These are phyloP conservation scores for Syzygium aqueum DNA, from an alignment of 345 rosid genomes.

Conservation along the genomic window DNA sequence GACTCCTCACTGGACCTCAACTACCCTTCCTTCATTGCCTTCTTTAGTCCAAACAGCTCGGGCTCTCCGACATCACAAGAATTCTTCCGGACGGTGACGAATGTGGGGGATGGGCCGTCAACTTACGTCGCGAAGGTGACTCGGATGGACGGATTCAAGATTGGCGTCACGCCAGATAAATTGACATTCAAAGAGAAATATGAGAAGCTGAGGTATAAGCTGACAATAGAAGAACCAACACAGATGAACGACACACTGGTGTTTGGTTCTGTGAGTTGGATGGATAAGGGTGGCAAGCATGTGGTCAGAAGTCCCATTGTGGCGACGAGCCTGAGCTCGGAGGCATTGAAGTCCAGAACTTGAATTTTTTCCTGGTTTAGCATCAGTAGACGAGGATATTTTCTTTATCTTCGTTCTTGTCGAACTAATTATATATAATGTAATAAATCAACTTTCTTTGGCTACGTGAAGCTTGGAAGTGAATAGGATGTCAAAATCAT, in stretches of 20 bases:
- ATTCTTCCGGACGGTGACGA: constrained; percentile 18
- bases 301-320: constrained; percentile 23
- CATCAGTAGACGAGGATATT: neutral
- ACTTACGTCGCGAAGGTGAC: constrained; percentile 4
- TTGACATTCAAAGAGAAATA: constrained; percentile 2
- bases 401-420: neutral
- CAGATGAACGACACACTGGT: neutral
- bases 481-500: neutral
- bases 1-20: constrained; percentile 23
- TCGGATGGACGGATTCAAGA: neutral
- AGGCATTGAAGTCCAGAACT: neutral
- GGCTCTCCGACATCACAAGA: neutral
- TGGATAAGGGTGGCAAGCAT: constrained; percentile 16
- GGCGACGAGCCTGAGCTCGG: neutral
- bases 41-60: constrained; percentile 4
- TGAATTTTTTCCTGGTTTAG: neutral
- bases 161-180: neutral
- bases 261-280: constrained; percentile 25
- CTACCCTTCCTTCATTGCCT: constrained; percentile 24
- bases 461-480: neutral
- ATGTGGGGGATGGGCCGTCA: constrained; percentile 10
- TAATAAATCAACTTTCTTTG: neutral
- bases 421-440: neutral
- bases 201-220: constrained; percentile 13
- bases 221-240: constrained; percentile 1